Evolutionary conservation across 306 rosid species (phyloP).

Genomic region (Rosa persica): DNA sequence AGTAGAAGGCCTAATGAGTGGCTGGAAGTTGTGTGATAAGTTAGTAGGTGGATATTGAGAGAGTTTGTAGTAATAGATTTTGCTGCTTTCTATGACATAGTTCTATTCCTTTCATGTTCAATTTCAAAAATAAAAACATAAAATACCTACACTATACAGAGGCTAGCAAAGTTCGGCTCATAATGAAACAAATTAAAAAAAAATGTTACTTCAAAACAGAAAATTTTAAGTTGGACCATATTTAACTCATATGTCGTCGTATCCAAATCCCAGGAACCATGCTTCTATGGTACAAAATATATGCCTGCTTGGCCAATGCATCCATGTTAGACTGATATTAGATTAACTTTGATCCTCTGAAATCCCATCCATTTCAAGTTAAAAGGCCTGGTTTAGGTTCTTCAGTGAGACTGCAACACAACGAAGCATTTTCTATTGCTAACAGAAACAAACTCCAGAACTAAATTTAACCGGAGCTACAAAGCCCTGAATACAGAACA

Average conservation of each 20-base stretch:
- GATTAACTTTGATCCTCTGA: constrained; percentile 1
- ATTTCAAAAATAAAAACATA: background rate
- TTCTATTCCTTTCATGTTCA: background rate
- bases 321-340: constrained; percentile 7
- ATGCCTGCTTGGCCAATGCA: constrained; percentile 10
- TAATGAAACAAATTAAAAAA: background rate
- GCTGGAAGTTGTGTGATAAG: background rate
- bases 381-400: background rate
- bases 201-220: background rate
- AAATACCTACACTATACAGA: background rate
- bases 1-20: background rate
- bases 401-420: background rate
- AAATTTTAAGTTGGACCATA: background rate
- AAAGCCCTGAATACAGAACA: background rate
- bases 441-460: background rate
- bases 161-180: background rate
- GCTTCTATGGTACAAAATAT: background rate
- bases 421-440: constrained; percentile 15
- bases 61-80: background rate
- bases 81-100: background rate
- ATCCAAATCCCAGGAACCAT: background rate
- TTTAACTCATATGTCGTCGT: background rate
- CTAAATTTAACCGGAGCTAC: background rate
- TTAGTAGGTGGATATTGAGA: background rate
- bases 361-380: constrained; percentile 4